Evolutionary conservation across 1,284 basidiomycete species (phyloP), one percentile per base, ranked within the genome.

Genomic region (Cryptococcus sp.): DNA sequence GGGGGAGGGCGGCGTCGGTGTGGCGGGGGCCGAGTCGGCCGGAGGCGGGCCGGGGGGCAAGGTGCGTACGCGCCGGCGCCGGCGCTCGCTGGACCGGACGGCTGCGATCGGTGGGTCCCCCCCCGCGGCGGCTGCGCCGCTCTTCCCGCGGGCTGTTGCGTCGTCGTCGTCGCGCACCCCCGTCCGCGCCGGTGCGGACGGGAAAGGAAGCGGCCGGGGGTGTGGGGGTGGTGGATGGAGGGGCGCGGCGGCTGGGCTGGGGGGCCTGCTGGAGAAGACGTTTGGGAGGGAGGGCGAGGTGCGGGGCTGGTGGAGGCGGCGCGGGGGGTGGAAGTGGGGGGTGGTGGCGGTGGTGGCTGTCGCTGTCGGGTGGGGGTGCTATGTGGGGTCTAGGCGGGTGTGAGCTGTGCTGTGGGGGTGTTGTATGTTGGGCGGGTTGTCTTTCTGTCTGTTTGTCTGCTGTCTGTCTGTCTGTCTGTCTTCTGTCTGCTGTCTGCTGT

Each of bases 361-460:
- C 6, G 52, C 52, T 38, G 59, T 57, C 5, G 62, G 62, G 15
- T 57, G 44, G 53, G 58, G 61, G 9, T 61, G 51, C 48, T 55
- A 33, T 50, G 33, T 57, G 40, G 50, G 49, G 24, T 33, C 42
- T 37, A 21, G 24, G 40, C 15, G 21, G 20, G 20, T 23, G 36
- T 46, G 45, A 46, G 24, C 6, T 18, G 16, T 16, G 20, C 28
- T 24, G 24, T 46, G 45, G 15, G 23, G n/a, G 45, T 46, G 45
- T 21, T 21, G 24, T 18, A 46, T 46, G 15, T 13, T 43, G 7
- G 8, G 40, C 40, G 9, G 21, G 4, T 4, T 33, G 9, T 5
- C 4, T 4, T 33, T 33, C 5, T 33, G 5, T 4, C 28, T 33
- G 28, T 33, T 33, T 4, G 28, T 4, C 5, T 33, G 28, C 9